Base-by-base conservation (phyloP, 371 early-diverging fungal genomes). In the Apophysomyces variabilis region DNA sequence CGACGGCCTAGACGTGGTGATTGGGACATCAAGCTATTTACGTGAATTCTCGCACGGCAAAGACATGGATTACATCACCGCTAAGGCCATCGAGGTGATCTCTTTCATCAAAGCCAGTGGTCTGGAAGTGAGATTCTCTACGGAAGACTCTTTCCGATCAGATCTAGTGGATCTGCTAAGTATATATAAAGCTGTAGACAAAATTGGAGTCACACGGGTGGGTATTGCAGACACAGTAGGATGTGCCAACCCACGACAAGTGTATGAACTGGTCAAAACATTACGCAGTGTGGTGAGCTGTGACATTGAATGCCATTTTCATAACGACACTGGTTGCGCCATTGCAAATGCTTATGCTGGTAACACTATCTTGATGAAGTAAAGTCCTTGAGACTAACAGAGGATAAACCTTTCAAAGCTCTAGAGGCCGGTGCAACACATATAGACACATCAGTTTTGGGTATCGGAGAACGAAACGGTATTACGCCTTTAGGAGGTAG, bases 201-300 rank as follows among this genome's bases (percentile, higher is more conserved):
- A 92, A 85, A 80, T 89, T 68, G 98, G 98, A 62, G 98, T 98
- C 59, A 92, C 95, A 85, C 93, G 98, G 64, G 98, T 98, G 61
- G 98, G 98, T 67, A 95, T 98, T 77, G 98, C 98, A 38, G 98
- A 98, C 78, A 98, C 98, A 5, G 98, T 98, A 38, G 98, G 98
- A 9, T 96, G 96, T 70, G 98, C 98, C 56, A 93, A 93, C 75
- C 97, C 98, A 63, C 92, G 95, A 61, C 98, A 98, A 87, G 98
- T 98, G 7, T 96, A 95, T 66, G 97, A 98, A 64, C 89, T 98
- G 41, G 96, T 98, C 66, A 89, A 93, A 72, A 98, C 96, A 8
- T 86, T 98, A 45, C 90, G 98, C 66, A 86, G 91, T 54, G 95
- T 96, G 37, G 96, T 98, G 36, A 93, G 91, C 64, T 96, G 97